Percentiles rank a stretch among this genome's conserved stretches.
phyloP scores from a whole-genome alignment of 2,329 filamentous ascomycete species.

The Xylariaceae sp. region DNA sequence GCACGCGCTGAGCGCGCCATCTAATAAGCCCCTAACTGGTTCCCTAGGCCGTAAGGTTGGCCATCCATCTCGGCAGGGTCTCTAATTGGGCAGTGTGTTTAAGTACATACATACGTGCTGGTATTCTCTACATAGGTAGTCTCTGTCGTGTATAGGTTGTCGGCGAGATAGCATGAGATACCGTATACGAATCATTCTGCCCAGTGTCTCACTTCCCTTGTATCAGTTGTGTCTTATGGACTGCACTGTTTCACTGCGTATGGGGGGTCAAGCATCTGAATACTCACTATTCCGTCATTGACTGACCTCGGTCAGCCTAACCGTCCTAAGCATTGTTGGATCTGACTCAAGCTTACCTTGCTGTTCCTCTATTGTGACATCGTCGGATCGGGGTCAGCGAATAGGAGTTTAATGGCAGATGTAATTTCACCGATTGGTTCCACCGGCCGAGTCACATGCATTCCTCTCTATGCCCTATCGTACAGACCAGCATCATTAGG shows the following conservation, averaged over 20 bases:
- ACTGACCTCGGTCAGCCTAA: background rate
- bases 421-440: background rate
- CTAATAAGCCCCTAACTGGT: conserved; percentile 17
- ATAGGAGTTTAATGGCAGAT: background rate
- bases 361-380: background rate
- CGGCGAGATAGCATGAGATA: background rate
- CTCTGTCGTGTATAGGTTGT: background rate
- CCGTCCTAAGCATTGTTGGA: too few species aligned
- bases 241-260: too few species aligned
- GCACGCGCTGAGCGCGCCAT: conserved; percentile 44
- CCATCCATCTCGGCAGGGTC: background rate
- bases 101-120: background rate
- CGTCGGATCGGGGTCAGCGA: background rate
- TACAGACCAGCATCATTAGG: too few species aligned
- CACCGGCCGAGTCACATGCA: background rate
- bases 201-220: too few species aligned
- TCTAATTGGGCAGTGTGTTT: background rate
- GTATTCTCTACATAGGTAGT: background rate
- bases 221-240: too few species aligned
- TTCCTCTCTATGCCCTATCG: background rate
- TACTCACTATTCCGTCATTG: too few species aligned
- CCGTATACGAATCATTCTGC: too few species aligned
- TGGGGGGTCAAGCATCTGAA: too few species aligned
- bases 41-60: background rate
- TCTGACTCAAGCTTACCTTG: background rate